These are phyloP conservation scores for Cercophora sp. DNA, from an alignment of 495 filamentous ascomycete species.

Conservation along the genomic window DNA sequence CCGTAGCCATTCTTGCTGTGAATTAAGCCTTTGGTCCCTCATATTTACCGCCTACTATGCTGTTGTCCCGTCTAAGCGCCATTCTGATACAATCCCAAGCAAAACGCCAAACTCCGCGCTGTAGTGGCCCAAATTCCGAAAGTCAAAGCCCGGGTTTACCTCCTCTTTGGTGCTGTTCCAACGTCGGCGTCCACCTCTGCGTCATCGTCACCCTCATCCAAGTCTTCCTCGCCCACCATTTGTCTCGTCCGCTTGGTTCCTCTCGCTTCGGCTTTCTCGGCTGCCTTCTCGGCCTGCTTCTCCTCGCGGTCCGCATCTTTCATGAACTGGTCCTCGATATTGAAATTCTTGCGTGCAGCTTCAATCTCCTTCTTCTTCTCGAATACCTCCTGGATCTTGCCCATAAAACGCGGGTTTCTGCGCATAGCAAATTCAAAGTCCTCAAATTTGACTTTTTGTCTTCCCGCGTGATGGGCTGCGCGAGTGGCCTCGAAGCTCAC, in stretches of 20 bases:
- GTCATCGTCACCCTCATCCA: slow-evolving; percentile 36
- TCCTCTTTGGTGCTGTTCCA: slow-evolving; percentile 20
- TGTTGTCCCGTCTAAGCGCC: too few species aligned
- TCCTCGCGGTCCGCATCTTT: slow-evolving; percentile 41
- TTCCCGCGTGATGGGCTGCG: slow-evolving; percentile 72
- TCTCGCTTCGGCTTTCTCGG: background rate
- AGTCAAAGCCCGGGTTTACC: background rate
- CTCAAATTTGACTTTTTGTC: slow-evolving; percentile 95
- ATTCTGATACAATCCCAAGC: too few species aligned
- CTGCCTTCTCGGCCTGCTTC: slow-evolving; percentile 24
- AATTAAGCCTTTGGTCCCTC: too few species aligned
- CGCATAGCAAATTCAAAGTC: slow-evolving; percentile 93
- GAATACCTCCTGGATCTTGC: slow-evolving; percentile 83
- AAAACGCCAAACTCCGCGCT: too few species aligned
- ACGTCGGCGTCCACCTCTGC: slow-evolving; percentile 27
- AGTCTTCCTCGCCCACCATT: slow-evolving; percentile 30
- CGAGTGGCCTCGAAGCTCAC: slow-evolving; percentile 83
- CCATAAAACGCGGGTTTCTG: slow-evolving; percentile 77
- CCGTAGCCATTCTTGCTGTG: too few species aligned
- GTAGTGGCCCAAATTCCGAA: background rate
- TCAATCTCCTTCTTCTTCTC: slow-evolving; percentile 77
- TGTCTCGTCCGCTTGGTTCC: slow-evolving; percentile 15
- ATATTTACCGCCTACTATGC: too few species aligned
- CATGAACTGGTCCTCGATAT: slow-evolving; percentile 40
- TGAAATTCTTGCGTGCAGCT: slow-evolving; percentile 65